Conservation (phyloP, 1,284 basidiomycete species). For the Malassezia pachydermatis region DNA sequence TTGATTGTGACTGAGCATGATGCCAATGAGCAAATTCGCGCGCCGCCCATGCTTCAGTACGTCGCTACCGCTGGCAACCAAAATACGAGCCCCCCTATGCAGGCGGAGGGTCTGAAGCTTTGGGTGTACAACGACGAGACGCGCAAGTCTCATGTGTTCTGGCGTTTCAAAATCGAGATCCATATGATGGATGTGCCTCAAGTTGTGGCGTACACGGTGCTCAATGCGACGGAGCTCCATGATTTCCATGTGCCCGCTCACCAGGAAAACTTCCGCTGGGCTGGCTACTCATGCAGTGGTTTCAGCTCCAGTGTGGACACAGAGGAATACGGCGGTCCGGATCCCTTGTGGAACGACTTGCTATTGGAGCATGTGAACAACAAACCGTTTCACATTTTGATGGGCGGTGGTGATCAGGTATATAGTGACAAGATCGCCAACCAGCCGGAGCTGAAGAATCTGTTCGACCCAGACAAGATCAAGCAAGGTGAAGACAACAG, state of each 20-base stretch:
- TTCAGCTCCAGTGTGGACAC: conserved; percentile 53
- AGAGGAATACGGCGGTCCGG: conserved; percentile 47
- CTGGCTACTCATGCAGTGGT: conserved; percentile 64
- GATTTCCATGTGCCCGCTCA: conserved; percentile 74
- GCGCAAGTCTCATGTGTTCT: conserved; percentile 67
- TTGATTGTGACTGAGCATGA: conserved; percentile 56
- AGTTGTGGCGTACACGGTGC: conserved; percentile 60
- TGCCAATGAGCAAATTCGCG: conserved; percentile 53
- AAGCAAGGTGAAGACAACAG: conserved; percentile 56
- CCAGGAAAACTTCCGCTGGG: conserved; percentile 80
- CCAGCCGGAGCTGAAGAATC: no score
- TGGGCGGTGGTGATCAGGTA: conserved; percentile 58
- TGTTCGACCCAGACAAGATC: no score
- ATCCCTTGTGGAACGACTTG: conserved; percentile 77
- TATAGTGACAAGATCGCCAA: conserved; percentile 31
- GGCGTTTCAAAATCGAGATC: conserved; percentile 81
- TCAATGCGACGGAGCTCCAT: conserved; percentile 33
- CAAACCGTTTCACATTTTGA: conserved; percentile 68
- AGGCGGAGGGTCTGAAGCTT: conserved; percentile 60
- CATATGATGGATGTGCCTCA: conserved; percentile 66
- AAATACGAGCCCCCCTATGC: conserved; percentile 17
- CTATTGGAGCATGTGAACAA: conserved; percentile 65
- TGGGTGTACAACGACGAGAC: conserved; percentile 62
- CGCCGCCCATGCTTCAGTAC: conserved; percentile 59
- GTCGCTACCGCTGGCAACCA: conserved; percentile 20